Base-by-base conservation (phyloP, 2,329 filamentous ascomycete genomes). In the Apiospora malaysiana region DNA sequence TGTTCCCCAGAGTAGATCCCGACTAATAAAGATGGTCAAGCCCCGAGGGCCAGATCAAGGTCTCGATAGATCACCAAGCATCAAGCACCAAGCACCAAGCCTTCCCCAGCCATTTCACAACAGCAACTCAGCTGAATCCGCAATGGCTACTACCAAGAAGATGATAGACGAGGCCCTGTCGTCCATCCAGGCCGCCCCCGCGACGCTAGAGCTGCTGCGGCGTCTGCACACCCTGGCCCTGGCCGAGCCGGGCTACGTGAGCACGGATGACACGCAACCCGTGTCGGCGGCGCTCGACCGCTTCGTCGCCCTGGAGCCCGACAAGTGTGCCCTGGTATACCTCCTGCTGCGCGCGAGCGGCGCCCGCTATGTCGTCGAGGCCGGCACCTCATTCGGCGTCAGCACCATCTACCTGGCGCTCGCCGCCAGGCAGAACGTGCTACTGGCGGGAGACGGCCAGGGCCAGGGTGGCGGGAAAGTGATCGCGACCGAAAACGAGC, bases 351-450 rank as follows among this genome's bases (percentile, higher is more conserved):
- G 83, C 3, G 81, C 84, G 14, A 85, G 79, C 12, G 82, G 84
- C 1, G 88, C 89, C 0, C 81, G 80, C 1, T 83, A 83, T 56
- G 80, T 90, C 27, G 84, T 91, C 47, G 89, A 91, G 75, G 88
- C 87, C 0, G 89, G 89, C 0, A 91, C 89, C 0, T 87, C 85
- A 56, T 91, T 89, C 71, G 89, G 89, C 2, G 84, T 91, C 1
- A 89, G 86, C 70, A 91, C 89, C 0, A 89, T 91, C 63, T 91
- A 90, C 71, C 83, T 91, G 1, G 88, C 89, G 0, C 80, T 91
- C 2, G 89, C 88, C 0, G 86, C 88, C 0, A 82, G 82, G 0
- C 82, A 87, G 70, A 90, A 87, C 71, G 81, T 80, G 0, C 75
- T 56, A 27, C 12, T 10, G 8, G 49, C 49, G 8, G 49, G 16